Percentiles rank a stretch among this genome's conserved stretches.
phyloP scores from a whole-genome alignment of 2,329 filamentous ascomycete species.

The Hypoxylon sp. region DNA sequence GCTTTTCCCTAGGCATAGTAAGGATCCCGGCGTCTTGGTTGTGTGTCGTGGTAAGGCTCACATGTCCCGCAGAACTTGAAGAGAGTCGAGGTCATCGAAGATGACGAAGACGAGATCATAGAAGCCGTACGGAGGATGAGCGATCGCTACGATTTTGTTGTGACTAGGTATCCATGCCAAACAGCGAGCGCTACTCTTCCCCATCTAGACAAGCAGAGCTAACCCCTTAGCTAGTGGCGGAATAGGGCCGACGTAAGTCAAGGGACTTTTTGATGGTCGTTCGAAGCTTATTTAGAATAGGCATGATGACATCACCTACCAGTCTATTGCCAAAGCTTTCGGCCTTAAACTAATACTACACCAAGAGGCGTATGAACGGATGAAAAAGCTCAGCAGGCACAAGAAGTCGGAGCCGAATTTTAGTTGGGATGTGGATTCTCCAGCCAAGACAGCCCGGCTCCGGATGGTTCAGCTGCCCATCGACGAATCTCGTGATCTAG shows the following conservation, averaged over 20 bases:
- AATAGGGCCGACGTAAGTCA: constrained; percentile 89
- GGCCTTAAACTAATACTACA: constrained; percentile 82
- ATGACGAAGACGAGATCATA: constrained; percentile 91
- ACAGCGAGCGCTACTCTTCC: background rate
- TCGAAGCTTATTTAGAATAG: constrained; percentile 61
- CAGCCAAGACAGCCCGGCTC: constrained; percentile 83
- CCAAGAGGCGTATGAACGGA: constrained; percentile 81
- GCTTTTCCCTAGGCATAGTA: constrained; percentile 74
- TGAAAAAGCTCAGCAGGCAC: constrained; percentile 85
- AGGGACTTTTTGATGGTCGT: background rate
- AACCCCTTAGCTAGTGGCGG: constrained; percentile 73
- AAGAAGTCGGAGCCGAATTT: constrained; percentile 82
- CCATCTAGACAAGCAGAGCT: constrained; percentile 32
- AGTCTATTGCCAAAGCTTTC: constrained; percentile 93
- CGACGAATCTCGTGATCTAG: constrained; percentile 74
- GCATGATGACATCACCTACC: constrained; percentile 98
- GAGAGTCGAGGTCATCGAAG: constrained; percentile 91
- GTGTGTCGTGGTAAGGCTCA: constrained; percentile 22
- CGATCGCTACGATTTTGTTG: constrained; percentile 90
- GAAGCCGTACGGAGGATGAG: constrained; percentile 92
- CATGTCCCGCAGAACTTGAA: constrained; percentile 74
- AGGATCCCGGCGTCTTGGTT: constrained; percentile 26
- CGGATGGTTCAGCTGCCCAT: constrained; percentile 92
- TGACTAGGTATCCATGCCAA: constrained; percentile 74
- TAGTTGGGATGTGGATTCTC: constrained; percentile 86